phyloP scores from a whole-genome alignment of 148 eudicot species.

The Drosera capensis region DNA sequence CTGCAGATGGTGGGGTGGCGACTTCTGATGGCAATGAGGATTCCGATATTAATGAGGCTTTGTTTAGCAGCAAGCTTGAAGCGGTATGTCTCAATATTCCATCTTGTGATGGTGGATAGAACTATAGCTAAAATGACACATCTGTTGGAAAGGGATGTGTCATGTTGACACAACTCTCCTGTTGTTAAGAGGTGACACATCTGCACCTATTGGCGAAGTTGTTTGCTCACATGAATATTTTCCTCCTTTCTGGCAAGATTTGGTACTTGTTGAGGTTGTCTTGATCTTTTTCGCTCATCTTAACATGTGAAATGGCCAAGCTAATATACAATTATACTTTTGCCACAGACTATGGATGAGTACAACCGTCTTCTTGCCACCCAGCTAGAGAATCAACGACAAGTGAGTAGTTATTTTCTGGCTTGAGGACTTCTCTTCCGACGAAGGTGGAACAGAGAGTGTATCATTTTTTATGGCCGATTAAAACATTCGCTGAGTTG shows the following conservation, averaged over 20 bases:
- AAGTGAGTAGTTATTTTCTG: conserved; percentile 25
- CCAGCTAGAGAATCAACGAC: conserved; percentile 82
- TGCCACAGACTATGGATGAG: conserved; percentile 59
- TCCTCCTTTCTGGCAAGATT: no score
- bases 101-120: background rate
- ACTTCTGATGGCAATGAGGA: conserved; percentile 59
- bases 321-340: background rate
- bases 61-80: conserved; percentile 74
- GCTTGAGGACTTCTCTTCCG: background rate
- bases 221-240: no score
- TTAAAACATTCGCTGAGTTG: background rate
- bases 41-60: conserved; percentile 55
- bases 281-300: background rate
- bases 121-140: background rate
- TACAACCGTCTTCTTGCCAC: conserved; percentile 85
- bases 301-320: background rate
- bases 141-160: no score
- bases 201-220: no score
- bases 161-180: no score
- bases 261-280: background rate
- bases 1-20: conserved; percentile 52
- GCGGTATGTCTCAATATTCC: conserved; percentile 26
- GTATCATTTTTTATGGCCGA: background rate
- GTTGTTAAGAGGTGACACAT: no score
- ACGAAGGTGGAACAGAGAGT: background rate